Base-by-base conservation (phyloP, 2,329 filamentous ascomycete genomes). In the Colletotrichum costaricense region DNA sequence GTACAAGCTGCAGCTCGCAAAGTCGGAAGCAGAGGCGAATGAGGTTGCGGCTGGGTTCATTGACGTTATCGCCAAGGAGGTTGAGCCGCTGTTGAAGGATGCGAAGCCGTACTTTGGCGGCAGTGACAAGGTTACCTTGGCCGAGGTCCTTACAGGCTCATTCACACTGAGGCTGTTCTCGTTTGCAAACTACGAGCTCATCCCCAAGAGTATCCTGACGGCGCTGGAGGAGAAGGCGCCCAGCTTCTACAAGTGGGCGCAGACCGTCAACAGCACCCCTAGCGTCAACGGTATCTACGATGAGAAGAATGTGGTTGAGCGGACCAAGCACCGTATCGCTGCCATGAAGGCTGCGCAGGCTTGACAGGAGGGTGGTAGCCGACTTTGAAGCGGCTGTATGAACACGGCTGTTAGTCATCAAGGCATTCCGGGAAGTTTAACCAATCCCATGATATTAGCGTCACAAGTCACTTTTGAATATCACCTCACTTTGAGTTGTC, bases 111-210 rank as follows among this genome's bases (percentile, higher is more conserved):
- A 91, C 80, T 93, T 93, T 79, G 90, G 89, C 2, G 92, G 92
- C 0, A 90, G 87, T 64, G 84, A 88, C 24, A 90, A 84, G 79
- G 79, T 95, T 54, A 96, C 93, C 0, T 82, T 95, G 46, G 94
- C 92, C 12, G 94, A 97, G 89, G 91, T 89, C 16, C 84, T 91
- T 71, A 88, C 88, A 2, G 93, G 90, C 0, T 91, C 93, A 0
- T 95, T 95, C 79, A 78, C 94, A 11, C 78, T 95, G 24, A 87
- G 93, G 2, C 79, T 92, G 24, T 85, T 91, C 57, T 81, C 85
- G 1, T 85, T 90, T 33, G 78, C 86, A 0, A 90, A 91, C 78
- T 83, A 88, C 26, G 86, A 84, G 1, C 72, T 94, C 19, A 80
- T 90, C 68, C 91, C 90, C 0, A 62, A 78, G 66, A 86, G 79